Evolutionary conservation across 164 flowering plant species (phyloP).

Genomic region (Berberis thunbergii): DNA sequence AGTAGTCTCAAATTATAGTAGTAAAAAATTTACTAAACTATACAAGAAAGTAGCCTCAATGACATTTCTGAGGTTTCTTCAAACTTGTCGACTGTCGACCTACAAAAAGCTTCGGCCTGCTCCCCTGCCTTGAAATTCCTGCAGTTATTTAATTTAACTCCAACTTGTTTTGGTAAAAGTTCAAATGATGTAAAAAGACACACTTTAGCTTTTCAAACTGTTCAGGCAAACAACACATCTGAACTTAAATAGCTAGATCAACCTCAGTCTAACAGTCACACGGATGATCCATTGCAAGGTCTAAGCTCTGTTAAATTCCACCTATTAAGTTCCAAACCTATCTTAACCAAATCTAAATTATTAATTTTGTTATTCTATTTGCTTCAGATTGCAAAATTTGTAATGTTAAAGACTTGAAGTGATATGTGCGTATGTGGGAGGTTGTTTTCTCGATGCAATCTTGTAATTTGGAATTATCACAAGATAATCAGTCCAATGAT

Average conservation of each 20-base stretch:
- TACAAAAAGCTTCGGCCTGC: slow-evolving; percentile 62
- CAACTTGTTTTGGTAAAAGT: slow-evolving; percentile 71
- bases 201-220: slow-evolving; percentile 30
- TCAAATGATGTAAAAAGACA: slow-evolving; percentile 57
- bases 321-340: too few species aligned
- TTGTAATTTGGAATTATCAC: slow-evolving; percentile 43
- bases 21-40: slow-evolving; percentile 2
- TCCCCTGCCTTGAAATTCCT: slow-evolving; percentile 77
- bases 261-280: slow-evolving; percentile 31
- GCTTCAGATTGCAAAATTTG: slow-evolving; percentile 12
- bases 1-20: too few species aligned
- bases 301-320: too few species aligned
- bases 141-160: slow-evolving; percentile 76
- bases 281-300: slow-evolving; percentile 24
- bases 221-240: slow-evolving; percentile 37
- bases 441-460: slow-evolving; percentile 63
- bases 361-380: too few species aligned
- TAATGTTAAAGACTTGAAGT: slow-evolving; percentile 64
- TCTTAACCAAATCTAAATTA: too few species aligned
- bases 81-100: slow-evolving; percentile 58
- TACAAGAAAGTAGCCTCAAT: slow-evolving; percentile 55
- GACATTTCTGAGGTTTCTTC: slow-evolving; percentile 58
- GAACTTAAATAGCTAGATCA: slow-evolving; percentile 45
- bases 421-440: slow-evolving; percentile 64
- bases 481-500: slow-evolving; percentile 61